Base-by-base conservation (phyloP, 768 basidiomycete species). In the Boletus coccyginus region DNA sequence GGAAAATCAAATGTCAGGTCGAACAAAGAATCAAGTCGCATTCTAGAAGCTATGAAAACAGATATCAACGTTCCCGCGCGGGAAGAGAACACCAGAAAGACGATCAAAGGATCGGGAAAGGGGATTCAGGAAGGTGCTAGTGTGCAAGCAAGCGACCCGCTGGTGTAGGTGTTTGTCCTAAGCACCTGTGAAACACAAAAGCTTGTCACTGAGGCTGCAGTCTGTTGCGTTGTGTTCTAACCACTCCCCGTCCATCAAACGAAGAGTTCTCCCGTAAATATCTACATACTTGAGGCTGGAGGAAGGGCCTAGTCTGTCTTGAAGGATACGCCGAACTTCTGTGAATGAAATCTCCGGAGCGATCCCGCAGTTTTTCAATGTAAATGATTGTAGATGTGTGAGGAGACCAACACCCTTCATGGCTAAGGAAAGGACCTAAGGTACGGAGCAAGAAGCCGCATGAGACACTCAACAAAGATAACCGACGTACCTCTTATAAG, bases 11-110 rank as follows among this genome's bases (percentile, higher is more conserved):
- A 14, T 75, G 77, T 41, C 61, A 65, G 1, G n/a, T n/a, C n/a
- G 81, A 80, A 13, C 75, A 82, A 50, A 59, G 65, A 0, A 73
- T 86, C 42, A 46, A 65, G 5, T 70, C 77, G 1, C 33, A 74
- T 83, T 19, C 73, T 87, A 13, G 83, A 85, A 66, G 82, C 85
- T 1, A 87, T 86, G 86, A 87, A 88, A 69, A 84, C 81, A 0
- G 83, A 84, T 61, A 78, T 86, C 43, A 72, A 76, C 14, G 63
- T 87, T n/a, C n/a, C n/a, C n/a, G n/a, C n/a, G n/a, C n/a, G 79
- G 0, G 74, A 78, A 17, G 71, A 69, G 10, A 75, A 77, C n/a
- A n/a, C 82, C 2, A 83, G 82, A 3, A 79, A 70, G 29, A 72
- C 47, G 16, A 73, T 86, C 0, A 63, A 57, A 33, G 70, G 70